Conservation (phyloP, 2,329 filamentous ascomycete species). For the Alternaria metachromatica region DNA sequence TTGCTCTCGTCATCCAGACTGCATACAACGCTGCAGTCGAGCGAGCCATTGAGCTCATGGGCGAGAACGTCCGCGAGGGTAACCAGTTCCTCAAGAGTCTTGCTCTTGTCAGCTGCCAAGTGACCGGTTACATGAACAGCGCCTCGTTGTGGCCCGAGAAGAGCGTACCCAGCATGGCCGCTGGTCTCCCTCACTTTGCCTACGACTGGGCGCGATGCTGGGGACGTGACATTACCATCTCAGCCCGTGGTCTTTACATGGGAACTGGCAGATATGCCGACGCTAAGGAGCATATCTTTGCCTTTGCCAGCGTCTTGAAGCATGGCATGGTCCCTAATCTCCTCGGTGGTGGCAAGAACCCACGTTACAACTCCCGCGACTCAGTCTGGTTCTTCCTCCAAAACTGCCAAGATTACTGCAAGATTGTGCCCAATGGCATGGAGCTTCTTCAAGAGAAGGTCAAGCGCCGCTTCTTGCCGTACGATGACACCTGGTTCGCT, state of each 20-base stretch:
- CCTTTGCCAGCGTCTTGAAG: slow-evolving; percentile 95
- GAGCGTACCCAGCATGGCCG: slow-evolving; percentile 83
- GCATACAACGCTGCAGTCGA: slow-evolving; percentile 86
- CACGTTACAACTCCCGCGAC: slow-evolving; percentile 94
- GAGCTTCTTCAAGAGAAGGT: slow-evolving; percentile 77
- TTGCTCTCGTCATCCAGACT: slow-evolving; percentile 85
- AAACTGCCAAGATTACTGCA: slow-evolving; percentile 90
- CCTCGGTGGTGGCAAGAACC: slow-evolving; percentile 81
- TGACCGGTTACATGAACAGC: slow-evolving; percentile 87
- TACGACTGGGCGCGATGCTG: slow-evolving; percentile 95
- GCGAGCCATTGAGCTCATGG: slow-evolving; percentile 79
- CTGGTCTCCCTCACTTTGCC: slow-evolving; percentile 92
- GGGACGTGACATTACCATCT: slow-evolving; percentile 97
- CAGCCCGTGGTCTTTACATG: slow-evolving; percentile 87
- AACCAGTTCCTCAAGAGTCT: slow-evolving; percentile 90
- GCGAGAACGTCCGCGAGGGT: slow-evolving; percentile 75
- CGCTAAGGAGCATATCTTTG: slow-evolving; percentile 90
- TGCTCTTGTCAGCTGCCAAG: slow-evolving; percentile 89
- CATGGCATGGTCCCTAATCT: slow-evolving; percentile 98
- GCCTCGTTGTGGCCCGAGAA: slow-evolving; percentile 89
- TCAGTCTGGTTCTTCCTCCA: slow-evolving; percentile 99
- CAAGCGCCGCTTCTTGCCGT: slow-evolving; percentile 86
- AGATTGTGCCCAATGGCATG: slow-evolving; percentile 78
- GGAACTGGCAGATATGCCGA: slow-evolving; percentile 88
- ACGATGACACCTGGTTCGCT: slow-evolving; percentile 94